A percentile compares a stretch with the other conserved stretches of the same genome.
These are phyloP conservation scores for Juncus inflexus DNA, from an alignment of 176 grass and related monocot genomes.

Conservation along the genomic window DNA sequence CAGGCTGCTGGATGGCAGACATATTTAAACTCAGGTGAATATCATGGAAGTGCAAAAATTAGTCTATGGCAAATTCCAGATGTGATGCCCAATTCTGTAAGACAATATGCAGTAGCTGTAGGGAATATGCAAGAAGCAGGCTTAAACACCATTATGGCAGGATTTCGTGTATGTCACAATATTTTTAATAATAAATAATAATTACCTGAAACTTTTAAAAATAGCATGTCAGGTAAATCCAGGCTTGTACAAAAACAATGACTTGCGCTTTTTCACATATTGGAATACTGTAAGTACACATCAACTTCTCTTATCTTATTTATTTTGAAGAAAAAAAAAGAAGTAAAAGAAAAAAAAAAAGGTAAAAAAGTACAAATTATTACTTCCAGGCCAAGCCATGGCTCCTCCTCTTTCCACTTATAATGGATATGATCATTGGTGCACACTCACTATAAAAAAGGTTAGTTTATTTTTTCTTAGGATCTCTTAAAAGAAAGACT, in stretches of 20 bases:
- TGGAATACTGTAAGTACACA: background rate
- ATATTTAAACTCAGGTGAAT: background rate
- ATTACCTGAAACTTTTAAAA: background rate
- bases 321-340: no score
- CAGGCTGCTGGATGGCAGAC: background rate
- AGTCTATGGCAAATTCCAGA: background rate
- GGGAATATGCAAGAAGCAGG: background rate
- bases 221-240: background rate
- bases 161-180: background rate
- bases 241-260: background rate
- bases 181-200: no score
- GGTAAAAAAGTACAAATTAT: background rate
- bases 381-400: background rate
- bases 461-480: background rate
- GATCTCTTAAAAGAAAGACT: background rate
- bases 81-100: background rate
- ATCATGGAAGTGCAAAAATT: background rate
- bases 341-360: background rate
- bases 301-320: background rate
- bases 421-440: background rate
- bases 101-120: background rate
- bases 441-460: background rate
- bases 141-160: background rate
- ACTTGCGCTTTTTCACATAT: background rate
- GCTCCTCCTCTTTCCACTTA: no score